Percentiles rank a stretch among this genome's conserved stretches.
Conservation (phyloP, 345 rosid species). For the Lenwebbia sp. region DNA sequence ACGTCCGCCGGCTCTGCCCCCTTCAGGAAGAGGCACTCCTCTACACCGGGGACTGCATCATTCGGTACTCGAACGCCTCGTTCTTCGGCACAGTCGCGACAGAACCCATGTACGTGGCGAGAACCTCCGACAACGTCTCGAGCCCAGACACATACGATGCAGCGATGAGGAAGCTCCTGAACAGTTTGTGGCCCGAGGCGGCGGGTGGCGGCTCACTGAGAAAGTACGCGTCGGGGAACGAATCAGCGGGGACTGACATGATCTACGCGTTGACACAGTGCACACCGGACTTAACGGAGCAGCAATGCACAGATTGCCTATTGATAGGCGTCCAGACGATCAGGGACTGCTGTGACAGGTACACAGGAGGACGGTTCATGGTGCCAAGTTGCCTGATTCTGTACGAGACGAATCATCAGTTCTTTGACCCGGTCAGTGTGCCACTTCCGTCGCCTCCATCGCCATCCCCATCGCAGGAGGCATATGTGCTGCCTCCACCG, state of each 20-base stretch:
- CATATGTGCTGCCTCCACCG: not conserved
- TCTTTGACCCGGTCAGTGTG: not conserved
- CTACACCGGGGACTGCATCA: fast-evolving
- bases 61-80: not conserved
- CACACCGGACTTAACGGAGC: not conserved
- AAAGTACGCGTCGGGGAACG: not conserved
- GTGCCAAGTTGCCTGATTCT: not conserved
- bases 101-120: fast-evolving
- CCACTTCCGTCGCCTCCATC: not conserved
- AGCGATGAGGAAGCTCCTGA: not conserved
- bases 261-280: not conserved
- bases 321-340: not conserved
- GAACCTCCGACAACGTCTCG: not conserved
- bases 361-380: not conserved
- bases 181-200: fast-evolving
- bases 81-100: fast-evolving
- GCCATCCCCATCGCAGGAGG: not conserved
- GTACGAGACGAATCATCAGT: not conserved
- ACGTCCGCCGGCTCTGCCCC: fast-evolving
- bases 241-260: not conserved
- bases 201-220: not conserved
- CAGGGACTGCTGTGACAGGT: not conserved
- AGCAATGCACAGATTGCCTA: not conserved
- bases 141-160: not conserved
- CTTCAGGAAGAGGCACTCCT: not conserved